phyloP scores from a whole-genome alignment of 768 basidiomycete genomes.

The Cyclocybe aegerita region DNA sequence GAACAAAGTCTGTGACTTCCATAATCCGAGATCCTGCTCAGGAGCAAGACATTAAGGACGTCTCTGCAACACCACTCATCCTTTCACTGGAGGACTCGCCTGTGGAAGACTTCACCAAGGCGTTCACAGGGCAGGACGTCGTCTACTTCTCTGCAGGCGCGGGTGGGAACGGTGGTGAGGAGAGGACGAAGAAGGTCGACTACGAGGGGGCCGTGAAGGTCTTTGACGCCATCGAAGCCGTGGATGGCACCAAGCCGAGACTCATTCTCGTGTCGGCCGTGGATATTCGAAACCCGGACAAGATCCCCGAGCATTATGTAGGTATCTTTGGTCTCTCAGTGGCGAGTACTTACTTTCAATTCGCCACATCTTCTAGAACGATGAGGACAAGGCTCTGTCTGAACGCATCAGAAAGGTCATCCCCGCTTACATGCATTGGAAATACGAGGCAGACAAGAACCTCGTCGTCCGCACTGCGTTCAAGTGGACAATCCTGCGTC shows the following conservation, averaged over 20 bases:
- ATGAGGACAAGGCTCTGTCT: conserved; percentile 43
- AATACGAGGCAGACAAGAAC: conserved; percentile 53
- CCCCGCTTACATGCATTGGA: conserved; percentile 44
- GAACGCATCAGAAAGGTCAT: conserved; percentile 45
- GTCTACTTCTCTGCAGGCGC: conserved; percentile 53
- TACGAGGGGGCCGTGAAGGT: conserved; percentile 68
- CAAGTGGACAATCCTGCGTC: conserved; percentile 67
- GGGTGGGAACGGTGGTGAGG: conserved; percentile 56
- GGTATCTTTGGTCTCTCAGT: conserved; percentile 14
- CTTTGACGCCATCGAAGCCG: conserved; percentile 63
- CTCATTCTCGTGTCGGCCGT: conserved; percentile 60
- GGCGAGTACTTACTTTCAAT: background rate
- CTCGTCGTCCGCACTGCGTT: conserved; percentile 57
- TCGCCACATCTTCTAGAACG: conserved; percentile 29
- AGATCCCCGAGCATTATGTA: conserved; percentile 53
- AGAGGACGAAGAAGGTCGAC: conserved; percentile 55
- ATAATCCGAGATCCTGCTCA: conserved; percentile 54
- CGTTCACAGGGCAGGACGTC: conserved; percentile 42
- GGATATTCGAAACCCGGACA: conserved; percentile 51
- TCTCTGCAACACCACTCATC: conserved; percentile 45
- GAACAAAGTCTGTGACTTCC: conserved; percentile 47
- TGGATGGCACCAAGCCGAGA: conserved; percentile 43
- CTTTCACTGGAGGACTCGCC: conserved; percentile 58
- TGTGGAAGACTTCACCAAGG: conserved; percentile 40
- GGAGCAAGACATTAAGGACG: conserved; percentile 40